Conservation (phyloP, 2,329 filamentous ascomycete species). For the Capronia coronata region DNA sequence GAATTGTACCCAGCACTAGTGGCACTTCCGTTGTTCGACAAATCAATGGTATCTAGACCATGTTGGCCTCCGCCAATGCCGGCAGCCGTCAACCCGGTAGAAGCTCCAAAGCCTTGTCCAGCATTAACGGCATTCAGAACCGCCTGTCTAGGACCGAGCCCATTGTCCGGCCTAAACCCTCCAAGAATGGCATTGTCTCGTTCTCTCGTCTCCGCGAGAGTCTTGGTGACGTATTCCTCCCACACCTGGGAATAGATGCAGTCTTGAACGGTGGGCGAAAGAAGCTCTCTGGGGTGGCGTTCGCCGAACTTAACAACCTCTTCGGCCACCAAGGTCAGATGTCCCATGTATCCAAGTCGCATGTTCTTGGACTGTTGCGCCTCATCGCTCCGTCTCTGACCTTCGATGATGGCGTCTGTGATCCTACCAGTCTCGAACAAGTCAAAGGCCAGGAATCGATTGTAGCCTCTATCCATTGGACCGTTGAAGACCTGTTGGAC, state of each 20-base stretch:
- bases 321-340: conserved; percentile 92
- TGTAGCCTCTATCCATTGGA: conserved; percentile 92
- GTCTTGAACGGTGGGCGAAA: conserved; percentile 77
- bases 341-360: conserved; percentile 96
- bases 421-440: conserved; percentile 87
- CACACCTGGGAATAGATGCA: conserved; percentile 84
- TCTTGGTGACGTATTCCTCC: conserved; percentile 91
- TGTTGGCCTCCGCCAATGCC: conserved; percentile 61
- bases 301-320: conserved; percentile 99
- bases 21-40: conserved; percentile 58
- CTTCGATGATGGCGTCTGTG: conserved; percentile 84
- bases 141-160: conserved; percentile 68
- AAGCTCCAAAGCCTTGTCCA: conserved; percentile 53
- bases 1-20: conserved; percentile 67
- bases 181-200: conserved; percentile 97
- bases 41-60: conserved; percentile 58
- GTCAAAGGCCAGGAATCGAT: conserved; percentile 80
- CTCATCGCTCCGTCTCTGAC: conserved; percentile 79
- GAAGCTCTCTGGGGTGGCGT: conserved; percentile 77
- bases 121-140: conserved; percentile 55
- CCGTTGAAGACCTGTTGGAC: conserved; percentile 99
- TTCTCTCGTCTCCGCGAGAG: conserved; percentile 85
- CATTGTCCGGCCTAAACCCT: conserved; percentile 85
- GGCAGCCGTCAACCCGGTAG: conserved; percentile 69
- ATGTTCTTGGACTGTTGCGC: conserved; percentile 78